A percentile compares a stretch with the other conserved stretches of the same genome.
Evolutionary conservation across 768 basidiomycete species (phyloP).

Genomic region (Boletus coccyginus): DNA sequence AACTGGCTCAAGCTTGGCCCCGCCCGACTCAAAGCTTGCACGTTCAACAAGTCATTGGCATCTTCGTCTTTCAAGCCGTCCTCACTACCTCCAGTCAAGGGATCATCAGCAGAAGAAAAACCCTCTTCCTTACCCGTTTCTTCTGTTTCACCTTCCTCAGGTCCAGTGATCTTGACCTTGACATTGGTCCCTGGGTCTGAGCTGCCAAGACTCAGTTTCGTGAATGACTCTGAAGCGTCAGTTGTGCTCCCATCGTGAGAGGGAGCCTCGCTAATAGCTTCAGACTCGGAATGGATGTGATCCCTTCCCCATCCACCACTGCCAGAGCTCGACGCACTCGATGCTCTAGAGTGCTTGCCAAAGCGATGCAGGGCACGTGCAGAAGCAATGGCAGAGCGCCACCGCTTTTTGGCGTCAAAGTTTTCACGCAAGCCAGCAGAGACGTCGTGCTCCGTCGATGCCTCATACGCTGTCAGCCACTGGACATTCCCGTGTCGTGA

Average conservation of each 20-base stretch:
- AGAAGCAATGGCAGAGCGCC: conserved; percentile 66
- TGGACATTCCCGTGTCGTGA: conserved; percentile 24
- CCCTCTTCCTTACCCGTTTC: conserved; percentile 24
- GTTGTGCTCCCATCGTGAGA: conserved; percentile 33
- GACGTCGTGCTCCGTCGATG: conserved; percentile 75
- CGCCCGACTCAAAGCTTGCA: neutral
- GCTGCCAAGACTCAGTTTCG: conserved; percentile 29
- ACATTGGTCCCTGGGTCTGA: conserved; percentile 38
- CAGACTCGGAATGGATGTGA: conserved; percentile 21
- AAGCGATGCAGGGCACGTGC: conserved; percentile 40
- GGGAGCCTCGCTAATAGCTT: conserved; percentile 28
- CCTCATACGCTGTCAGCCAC: conserved; percentile 72
- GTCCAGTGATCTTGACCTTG: conserved; percentile 39
- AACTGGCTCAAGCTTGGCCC: neutral
- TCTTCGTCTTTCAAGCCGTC: conserved; percentile 11
- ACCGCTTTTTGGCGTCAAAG: conserved; percentile 73
- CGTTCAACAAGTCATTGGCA: neutral
- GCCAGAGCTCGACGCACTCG: conserved; percentile 28
- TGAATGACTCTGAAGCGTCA: conserved; percentile 19
- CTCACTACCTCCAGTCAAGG: conserved; percentile 21
- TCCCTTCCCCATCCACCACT: conserved; percentile 40
- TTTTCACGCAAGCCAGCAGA: conserved; percentile 70
- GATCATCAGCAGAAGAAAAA: conserved; percentile 15
- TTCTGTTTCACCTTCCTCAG: conserved; percentile 24
- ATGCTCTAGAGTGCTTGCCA: conserved; percentile 24